Base-by-base conservation (phyloP, 2,329 filamentous ascomycete genomes). In the Penicillium sp. region DNA sequence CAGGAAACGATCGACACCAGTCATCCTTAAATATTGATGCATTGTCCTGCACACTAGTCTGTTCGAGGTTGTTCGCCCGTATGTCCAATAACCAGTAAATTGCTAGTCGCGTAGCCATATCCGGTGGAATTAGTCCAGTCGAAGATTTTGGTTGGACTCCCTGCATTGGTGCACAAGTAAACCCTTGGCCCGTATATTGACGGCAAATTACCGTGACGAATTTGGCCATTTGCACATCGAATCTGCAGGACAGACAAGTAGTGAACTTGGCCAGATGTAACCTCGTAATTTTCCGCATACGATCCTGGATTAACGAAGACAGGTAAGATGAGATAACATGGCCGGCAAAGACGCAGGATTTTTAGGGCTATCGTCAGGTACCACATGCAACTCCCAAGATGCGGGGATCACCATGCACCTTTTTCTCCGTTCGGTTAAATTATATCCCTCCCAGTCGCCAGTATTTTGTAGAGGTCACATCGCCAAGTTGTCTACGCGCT, bases 1-100 rank as follows among this genome's bases (percentile, higher is more conserved):
- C 15, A 8, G 43, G 46, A 34, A 54, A 40, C 10, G 50, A 53
- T 54, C 46, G 28, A 37, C 41, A 22, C 6, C 37, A 44, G 15
- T 40, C 19, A 24, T 15, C 9, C 15, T 24, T 15, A 17, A 29
- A 38, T 17, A 10, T 29, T 7, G 17, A 38, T 45, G 33, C 13
- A 21, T 15, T 19, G 5, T 34, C 26, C 13, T 31, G 26, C 24
- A 32, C 31, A 29, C 39, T 22, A 42, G 42, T 17, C 7, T 31
- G 24, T 10, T 17, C 12, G 13, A 19, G n/a, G n/a, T 31, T 21
- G 26, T 21, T 28, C 9, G 22, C 34, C 12, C 12, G 26, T n/a
- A 31, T 24, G 22, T 13, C 8, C 24, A 35, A 19, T 33, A 10
- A 22, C 4, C 12, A 19, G 34, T 2, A 35, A 17, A 32, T 35